phyloP scores from a whole-genome alignment of 2,329 filamentous ascomycete genomes.

The Aspergillus latus region DNA sequence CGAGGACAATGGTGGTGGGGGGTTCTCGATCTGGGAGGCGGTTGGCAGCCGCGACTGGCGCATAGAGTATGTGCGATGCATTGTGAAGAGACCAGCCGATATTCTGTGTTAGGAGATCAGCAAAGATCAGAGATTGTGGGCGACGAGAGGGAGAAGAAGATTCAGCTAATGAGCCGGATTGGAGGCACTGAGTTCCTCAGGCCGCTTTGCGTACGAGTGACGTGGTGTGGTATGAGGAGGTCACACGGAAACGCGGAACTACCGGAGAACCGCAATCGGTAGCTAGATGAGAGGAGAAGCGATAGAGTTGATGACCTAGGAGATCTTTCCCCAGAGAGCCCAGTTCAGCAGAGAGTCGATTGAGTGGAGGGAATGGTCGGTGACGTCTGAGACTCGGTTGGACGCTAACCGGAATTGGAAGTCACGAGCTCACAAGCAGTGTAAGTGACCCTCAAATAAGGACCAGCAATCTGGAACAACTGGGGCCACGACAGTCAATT shows the following conservation, averaged over 20 bases:
- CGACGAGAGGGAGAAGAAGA: constrained; percentile 3
- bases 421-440: constrained; percentile 2
- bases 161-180: constrained; percentile 8
- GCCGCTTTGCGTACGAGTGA: constrained; percentile 36
- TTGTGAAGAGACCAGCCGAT: constrained; percentile 41
- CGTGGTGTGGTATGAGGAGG: constrained; percentile 24
- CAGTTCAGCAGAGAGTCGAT: constrained; percentile 1
- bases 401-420: constrained; percentile 18
- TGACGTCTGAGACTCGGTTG: constrained; percentile 11
- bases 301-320: constrained; percentile 1
- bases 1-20: constrained; percentile 83
- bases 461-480: constrained; percentile 6
- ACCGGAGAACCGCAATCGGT: constrained; percentile 21
- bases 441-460: neutral
- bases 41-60: constrained; percentile 95
- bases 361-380: neutral
- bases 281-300: neutral
- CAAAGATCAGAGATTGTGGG: neutral
- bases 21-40: constrained; percentile 86
- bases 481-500: constrained; percentile 3
- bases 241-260: constrained; percentile 30
- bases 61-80: constrained; percentile 99
- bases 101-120: neutral
- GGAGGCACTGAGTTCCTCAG: constrained; percentile 19
- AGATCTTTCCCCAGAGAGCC: neutral